Percentiles rank a stretch among this genome's conserved stretches.
These are phyloP conservation scores for Poa annua DNA, from an alignment of 176 grass and related monocot species.

Conservation along the genomic window DNA sequence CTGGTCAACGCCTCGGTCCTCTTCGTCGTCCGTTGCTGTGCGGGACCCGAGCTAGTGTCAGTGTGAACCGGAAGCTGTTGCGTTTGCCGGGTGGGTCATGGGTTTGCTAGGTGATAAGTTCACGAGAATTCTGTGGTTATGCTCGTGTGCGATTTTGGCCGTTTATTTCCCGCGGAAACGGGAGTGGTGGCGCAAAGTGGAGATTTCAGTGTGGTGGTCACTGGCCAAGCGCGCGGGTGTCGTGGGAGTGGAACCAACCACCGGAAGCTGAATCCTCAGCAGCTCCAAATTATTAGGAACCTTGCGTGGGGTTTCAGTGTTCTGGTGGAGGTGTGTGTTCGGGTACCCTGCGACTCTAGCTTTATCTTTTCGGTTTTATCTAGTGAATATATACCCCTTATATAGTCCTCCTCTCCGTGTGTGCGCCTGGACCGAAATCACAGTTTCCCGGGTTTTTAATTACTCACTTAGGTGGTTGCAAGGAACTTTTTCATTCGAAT, in stretches of 20 bases:
- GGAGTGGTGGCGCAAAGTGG: background rate
- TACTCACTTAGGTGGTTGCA: background rate
- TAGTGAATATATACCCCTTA: background rate
- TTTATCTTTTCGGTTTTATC: background rate
- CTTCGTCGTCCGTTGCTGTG: background rate
- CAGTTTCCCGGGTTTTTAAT: too few species aligned
- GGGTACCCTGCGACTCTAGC: background rate
- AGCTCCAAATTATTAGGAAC: background rate
- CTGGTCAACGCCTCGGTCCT: conserved; percentile 47
- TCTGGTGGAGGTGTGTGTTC: background rate
- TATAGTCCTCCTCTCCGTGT: background rate
- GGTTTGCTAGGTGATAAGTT: background rate
- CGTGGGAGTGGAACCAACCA: background rate
- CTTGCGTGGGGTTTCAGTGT: background rate
- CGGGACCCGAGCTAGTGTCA: background rate
- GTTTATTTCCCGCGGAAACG: background rate
- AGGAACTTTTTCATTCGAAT: too few species aligned
- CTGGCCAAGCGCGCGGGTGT: background rate
- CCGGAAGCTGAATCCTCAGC: background rate
- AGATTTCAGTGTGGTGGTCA: background rate
- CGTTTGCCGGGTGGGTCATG: too few species aligned
- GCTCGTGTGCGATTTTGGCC: background rate
- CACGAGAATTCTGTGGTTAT: background rate
- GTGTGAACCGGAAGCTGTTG: background rate
- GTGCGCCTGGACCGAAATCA: background rate